A percentile compares a stretch with the other conserved stretches of the same genome.
These are phyloP conservation scores for Penicillium samsonianum DNA, from an alignment of 495 filamentous ascomycete species.

Conservation along the genomic window DNA sequence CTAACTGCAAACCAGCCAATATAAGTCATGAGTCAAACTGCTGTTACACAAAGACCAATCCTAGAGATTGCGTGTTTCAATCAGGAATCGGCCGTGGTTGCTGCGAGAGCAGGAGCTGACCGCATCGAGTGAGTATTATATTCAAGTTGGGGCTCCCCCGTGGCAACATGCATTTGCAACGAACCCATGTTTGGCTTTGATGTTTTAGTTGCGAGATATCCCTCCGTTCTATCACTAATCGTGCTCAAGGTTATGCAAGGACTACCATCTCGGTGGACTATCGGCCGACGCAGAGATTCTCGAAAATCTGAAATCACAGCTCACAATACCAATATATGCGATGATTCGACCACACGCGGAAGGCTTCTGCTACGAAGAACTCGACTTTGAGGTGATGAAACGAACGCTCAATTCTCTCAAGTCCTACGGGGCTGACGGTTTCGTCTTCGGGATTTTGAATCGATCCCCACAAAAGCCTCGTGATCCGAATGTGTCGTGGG, in stretches of 20 bases:
- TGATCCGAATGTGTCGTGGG: constrained; percentile 2
- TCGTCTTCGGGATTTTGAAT: constrained; percentile 52
- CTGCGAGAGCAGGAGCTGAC: constrained; percentile 43
- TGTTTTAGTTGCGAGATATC: neutral
- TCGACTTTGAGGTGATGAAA: constrained; percentile 46
- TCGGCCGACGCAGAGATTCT: constrained; percentile 22
- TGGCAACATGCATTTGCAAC: neutral
- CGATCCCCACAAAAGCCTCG: constrained; percentile 4
- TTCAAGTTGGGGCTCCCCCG: neutral
- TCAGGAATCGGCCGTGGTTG: constrained; percentile 40
- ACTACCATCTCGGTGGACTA: constrained; percentile 38
- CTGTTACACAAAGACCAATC: constrained; percentile 6
- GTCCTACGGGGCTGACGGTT: constrained; percentile 41
- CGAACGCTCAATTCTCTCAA: constrained; percentile 35
- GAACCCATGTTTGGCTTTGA: neutral
- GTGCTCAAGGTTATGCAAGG: constrained; percentile 24
- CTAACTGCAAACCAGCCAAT: neutral
- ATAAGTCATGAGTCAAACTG: neutral
- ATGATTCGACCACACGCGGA: constrained; percentile 52
- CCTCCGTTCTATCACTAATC: constrained; percentile 5
- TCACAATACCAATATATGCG: constrained; percentile 46
- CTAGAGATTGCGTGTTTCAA: constrained; percentile 57
- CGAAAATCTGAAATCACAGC: constrained; percentile 23
- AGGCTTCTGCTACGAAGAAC: constrained; percentile 41
- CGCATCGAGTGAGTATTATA: constrained; percentile 46